These are phyloP conservation scores for Caryopteris hybrid DNA, from an alignment of 305 asterid species.

Conservation along the genomic window DNA sequence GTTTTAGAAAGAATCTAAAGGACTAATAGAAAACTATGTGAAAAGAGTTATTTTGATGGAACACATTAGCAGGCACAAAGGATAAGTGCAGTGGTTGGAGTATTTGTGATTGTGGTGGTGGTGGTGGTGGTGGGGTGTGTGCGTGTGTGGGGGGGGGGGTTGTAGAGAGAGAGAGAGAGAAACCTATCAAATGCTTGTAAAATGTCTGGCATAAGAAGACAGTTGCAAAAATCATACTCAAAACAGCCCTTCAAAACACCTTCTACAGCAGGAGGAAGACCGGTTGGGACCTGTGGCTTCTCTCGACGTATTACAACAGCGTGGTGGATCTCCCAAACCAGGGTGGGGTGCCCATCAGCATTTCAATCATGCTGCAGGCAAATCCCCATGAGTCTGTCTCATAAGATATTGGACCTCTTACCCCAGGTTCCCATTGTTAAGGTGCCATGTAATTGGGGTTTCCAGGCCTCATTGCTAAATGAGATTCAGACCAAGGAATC, in stretches of 20 bases:
- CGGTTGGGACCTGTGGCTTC: conserved; percentile 55
- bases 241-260: conserved; percentile 51
- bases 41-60: too few relatives aligned
- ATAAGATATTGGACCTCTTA: conserved; percentile 54
- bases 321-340: conserved; percentile 49
- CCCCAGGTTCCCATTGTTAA: conserved; percentile 67
- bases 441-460: conserved; percentile 74
- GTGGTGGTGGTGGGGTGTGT: too few relatives aligned
- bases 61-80: not conserved
- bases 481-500: conserved; percentile 31
- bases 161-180: not conserved
- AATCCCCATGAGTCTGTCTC: conserved; percentile 78
- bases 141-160: too few relatives aligned
- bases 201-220: conserved; percentile 55
- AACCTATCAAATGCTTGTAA: conserved; percentile 55
- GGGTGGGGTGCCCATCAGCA: conserved; percentile 54
- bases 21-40: not conserved
- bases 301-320: conserved; percentile 43
- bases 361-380: conserved; percentile 58
- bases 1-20: not conserved
- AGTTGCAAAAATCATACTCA: conserved; percentile 54
- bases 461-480: conserved; percentile 42
- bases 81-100: not conserved
- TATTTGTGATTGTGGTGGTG: too few relatives aligned
- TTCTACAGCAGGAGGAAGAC: conserved; percentile 49